Evolutionary conservation across 495 filamentous ascomycete genomes (phyloP), one percentile per base, ranked within the genome.

Genomic region (Penicillium samsonianum): DNA sequence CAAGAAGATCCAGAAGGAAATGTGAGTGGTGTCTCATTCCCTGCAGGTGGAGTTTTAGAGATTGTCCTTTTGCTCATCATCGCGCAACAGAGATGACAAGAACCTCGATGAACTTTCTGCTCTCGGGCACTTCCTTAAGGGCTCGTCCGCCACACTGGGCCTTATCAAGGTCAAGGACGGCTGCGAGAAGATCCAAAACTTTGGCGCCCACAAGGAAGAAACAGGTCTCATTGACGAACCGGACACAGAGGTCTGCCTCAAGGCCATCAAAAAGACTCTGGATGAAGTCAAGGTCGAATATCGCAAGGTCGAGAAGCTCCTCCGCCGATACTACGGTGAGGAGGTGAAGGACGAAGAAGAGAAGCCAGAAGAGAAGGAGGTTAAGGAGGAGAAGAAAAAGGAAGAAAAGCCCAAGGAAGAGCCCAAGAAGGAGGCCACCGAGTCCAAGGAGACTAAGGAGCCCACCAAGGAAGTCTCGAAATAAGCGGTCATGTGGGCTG

Each of bases 131-230:
- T 98, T 96, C 77, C 78, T 98, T 52, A 98, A 98, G 74, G 94
- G 94, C 38, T 97, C 93, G n/a, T 96, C 93, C 10, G 94, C 94
- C 19, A 98, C 95, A 7, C 84, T 98, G 49, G 94, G 94, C 22
- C 82, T 98, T 38, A 90, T 79, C 63, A 95, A 96, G 75, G 89
- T 98, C 67, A 90, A 90, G 70, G 92, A 97, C 63, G 85, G 82
- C 53, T 98, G 94, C 71, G 93, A 97, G 73, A 90, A 95, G 79
- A 96, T 98, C 63, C 94, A 98, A 71, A 87, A 97, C 68, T 95
- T 85, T 65, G 94, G 95, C 44, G 84, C 85, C 62, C 77, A 79
- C 50, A 87, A 90, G 70, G 91, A 90, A 60, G 87, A 92, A 47
- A 85, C 84, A 17, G 91, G 92, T n/a, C 72, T 72, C 10, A 60